A percentile compares a stretch with the other conserved stretches of the same genome.
Evolutionary conservation across 805 yeast genomes (phyloP).

Genomic region (Kurtzmaniella cleridarum): DNA sequence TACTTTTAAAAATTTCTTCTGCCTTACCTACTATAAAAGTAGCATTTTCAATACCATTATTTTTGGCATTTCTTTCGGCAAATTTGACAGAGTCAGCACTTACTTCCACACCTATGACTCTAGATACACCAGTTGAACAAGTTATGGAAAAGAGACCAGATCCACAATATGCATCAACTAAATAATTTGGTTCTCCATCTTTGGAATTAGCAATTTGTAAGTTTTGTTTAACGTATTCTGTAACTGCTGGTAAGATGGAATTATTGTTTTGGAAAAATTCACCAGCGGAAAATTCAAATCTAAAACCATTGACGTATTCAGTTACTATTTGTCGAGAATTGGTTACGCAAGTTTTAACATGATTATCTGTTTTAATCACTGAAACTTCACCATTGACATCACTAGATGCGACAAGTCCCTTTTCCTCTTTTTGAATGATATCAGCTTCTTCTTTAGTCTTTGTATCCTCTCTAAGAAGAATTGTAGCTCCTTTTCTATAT

Average conservation of each 20-base stretch:
- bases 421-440: constrained; percentile 24
- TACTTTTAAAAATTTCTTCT: constrained; percentile 75
- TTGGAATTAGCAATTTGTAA: constrained; percentile 37
- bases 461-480: constrained; percentile 77
- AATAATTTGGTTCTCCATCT: constrained; percentile 41
- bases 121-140: constrained; percentile 73
- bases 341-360: constrained; percentile 71
- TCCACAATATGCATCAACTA: constrained; percentile 96
- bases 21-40: constrained; percentile 89
- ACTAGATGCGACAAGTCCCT: constrained; percentile 23
- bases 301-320: constrained; percentile 68
- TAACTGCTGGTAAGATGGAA: constrained; percentile 79
- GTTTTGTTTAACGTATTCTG: constrained; percentile 73
- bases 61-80: constrained; percentile 75
- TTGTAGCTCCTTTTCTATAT: constrained; percentile 77
- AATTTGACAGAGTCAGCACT: constrained; percentile 86
- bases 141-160: constrained; percentile 90
- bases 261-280: constrained; percentile 96
- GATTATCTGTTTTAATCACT: constrained; percentile 19
- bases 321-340: constrained; percentile 72
- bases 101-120: constrained; percentile 90
- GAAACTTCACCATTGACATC: constrained; percentile 33
- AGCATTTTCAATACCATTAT: constrained; percentile 73
- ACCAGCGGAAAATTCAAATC: constrained; percentile 87
- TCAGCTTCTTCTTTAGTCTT: constrained; percentile 24